Evolutionary conservation across 2,329 filamentous ascomycete species (phyloP), one percentile per base, ranked within the genome.

Genomic region (Diplodia sapinea): DNA sequence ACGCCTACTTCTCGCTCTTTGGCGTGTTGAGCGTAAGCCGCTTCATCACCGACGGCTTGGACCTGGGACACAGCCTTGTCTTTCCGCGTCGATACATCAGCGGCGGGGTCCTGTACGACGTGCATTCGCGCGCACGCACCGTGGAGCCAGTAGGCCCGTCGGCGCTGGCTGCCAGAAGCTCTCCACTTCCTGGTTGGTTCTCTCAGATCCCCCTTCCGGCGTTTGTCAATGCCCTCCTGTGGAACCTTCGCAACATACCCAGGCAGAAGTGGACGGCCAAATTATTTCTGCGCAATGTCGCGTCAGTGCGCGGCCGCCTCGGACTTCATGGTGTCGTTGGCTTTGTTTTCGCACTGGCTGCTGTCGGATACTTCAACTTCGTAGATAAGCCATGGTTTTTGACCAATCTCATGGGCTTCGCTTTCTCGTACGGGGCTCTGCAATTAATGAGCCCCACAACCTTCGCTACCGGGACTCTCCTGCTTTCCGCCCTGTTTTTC

Each of bases 381-480:
- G 78, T 88, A 31, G 79, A 79, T 31, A 88, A 87, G 71, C 85
- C 86, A 38, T 90, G 89, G 79, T 92, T 87, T 72, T 79, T 97
- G 47, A 94, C 92, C 55, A 98, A 98, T 75, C 81, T 96, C 43
- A 86, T 97, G 73, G 94, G 92, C 0, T 92, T 94, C 72, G 91
- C 90, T 6, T 93, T 97, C 80, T 94, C 90, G 71, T 97, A 98
- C 74, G 87, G 87, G 8, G 88, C 91, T 4, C 85, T 97, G 66
- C 88, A 94, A 73, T 81, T 96, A 65, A 88, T 98, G 82, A 96
- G 93, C 1, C 93, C 94, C 0, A 96, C 93, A 0, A 94, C 92
- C 0, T 96, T 97, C 75, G 81, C 86, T 66, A 97, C 92, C 0
- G 93, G 93, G 0, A 91, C 90, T 7, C 79, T 94, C 52, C 88